Evolutionary conservation across 208 protist genomes (phyloP), one percentile per base, ranked within the genome.

Genomic region (Vickermania ingenoplastis): DNA sequence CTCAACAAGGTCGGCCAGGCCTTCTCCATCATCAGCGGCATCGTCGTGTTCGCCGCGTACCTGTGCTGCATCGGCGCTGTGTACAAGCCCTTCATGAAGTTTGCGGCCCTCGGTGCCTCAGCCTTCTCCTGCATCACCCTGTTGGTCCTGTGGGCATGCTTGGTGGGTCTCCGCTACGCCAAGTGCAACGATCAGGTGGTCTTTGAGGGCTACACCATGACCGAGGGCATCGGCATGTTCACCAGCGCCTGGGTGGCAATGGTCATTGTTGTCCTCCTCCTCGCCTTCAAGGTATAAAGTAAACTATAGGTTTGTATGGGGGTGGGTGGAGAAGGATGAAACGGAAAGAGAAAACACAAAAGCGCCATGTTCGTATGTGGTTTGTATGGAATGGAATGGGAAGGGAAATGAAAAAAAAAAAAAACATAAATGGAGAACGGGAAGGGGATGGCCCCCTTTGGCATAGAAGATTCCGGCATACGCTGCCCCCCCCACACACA

Each of bases 211-310:
- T 83, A 59, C 54, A 56, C 74, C 27, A 79, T 79, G 53, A 72
- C 65, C 1, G 73, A 83, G 23, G 77, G 72, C 31, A 71, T 83
- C 3, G 77, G 67, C 45, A 71, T 83, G 71, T 76, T 83, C 72
- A 77, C 78, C 62, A 51, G 51, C 36, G 68, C 71, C 41, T 79
- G 69, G 66, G 67, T 62, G 56, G 29, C 48, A 28, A 31, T 55
- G 31, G 59, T 63, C 41, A 17, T 69, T 29, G 70, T 65, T 54
- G 7, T 74, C 28, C 65, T 76, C 56, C 63, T 71, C 59, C 41
- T 77, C n/a, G 36, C 55, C 61, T 3, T 83, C 56, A 67, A 71
- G 56, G 70, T 53, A 1, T 80, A 77, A 67, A 54, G 5, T 13
- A 5, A 13, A 7, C 21, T 26, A 25, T 21, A 54, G 21, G 7